Evolutionary conservation across 352 stramenopile genomes (phyloP), one percentile per base, ranked within the genome.

Genomic region (Globisporangium abappressorium): DNA sequence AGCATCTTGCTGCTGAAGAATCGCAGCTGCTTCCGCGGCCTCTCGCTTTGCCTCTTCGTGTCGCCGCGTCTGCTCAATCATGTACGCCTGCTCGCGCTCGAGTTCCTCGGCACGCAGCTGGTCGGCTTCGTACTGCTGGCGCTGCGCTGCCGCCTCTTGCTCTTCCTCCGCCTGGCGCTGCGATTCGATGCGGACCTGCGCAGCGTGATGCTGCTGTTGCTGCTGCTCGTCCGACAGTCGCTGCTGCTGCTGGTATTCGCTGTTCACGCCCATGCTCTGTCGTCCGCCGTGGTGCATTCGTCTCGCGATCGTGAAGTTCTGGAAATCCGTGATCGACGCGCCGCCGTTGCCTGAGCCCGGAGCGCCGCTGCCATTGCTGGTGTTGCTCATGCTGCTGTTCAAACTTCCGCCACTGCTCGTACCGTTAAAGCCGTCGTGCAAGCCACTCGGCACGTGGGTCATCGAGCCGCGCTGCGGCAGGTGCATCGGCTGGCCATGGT

Each of bases 291-390:
- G 61, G 20, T 77, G 68, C 9, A 72, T 73, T 15, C 76, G 71
- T 24, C 84, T 70, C 18, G 84, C 77, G 5, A 77, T 71, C 18
- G 85, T 80, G 70, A 94, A 94, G 77, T 92, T 94, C 68, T 91
- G 85, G 70, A 94, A 94, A 66, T 94, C 83, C 14, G 77, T 79
- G 47, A 94, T 91, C 47, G 62, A 70, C 18, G 75, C 59, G 15
- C 70, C 72, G 41, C n/a, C 60, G 46, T 30, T 14, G 28, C 41
- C 20, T 11, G 28, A 47, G 26, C 46, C 51, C 11, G 30, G 34
- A 5, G 30, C 36, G 51, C 46, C n/a, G 8, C 5, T 18, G 9
- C 33, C 18, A 60, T 47, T 65, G 24, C 62, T 43, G 28, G 1
- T 30, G 28, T 30, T 30, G 28, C 28, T 30, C 54, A 59, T 59